These are phyloP conservation scores for Beauveria brongniartii DNA, from an alignment of 2,329 filamentous ascomycete genomes.

Conservation along the genomic window DNA sequence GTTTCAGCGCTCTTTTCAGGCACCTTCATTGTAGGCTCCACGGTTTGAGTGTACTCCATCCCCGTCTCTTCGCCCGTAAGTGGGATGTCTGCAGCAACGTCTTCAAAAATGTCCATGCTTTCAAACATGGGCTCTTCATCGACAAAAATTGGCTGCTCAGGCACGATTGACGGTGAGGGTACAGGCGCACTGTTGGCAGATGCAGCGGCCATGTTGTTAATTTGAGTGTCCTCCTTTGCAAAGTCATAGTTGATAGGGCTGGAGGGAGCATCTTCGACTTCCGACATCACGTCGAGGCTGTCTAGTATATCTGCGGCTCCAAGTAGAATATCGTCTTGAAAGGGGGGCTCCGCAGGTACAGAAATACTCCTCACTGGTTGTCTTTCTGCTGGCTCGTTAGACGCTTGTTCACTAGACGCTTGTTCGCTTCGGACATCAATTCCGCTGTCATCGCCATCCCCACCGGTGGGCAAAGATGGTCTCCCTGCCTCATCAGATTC, in stretches of 20 bases:
- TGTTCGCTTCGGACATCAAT: constrained; percentile 6
- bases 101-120: neutral
- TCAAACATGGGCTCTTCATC: neutral
- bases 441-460: constrained; percentile 1
- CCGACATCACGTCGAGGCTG: constrained; percentile 4
- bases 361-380: neutral
- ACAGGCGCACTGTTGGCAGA: neutral
- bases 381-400: neutral
- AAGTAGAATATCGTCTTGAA: neutral
- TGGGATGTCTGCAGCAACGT: neutral
- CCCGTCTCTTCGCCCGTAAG: neutral
- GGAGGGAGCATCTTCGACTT: neutral
- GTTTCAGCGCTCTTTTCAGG: neutral
- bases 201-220: neutral
- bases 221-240: neutral
- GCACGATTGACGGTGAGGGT: neutral
- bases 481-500: neutral
- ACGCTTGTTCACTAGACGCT: neutral
- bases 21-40: neutral
- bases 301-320: constrained; percentile 1
- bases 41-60: neutral
- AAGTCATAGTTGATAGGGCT: neutral
- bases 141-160: neutral
- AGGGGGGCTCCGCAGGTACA: neutral
- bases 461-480: neutral